Evolutionary conservation across 345 rosid genomes (phyloP), one percentile per base, ranked within the genome.

Genomic region (Moricandia arvensis): DNA sequence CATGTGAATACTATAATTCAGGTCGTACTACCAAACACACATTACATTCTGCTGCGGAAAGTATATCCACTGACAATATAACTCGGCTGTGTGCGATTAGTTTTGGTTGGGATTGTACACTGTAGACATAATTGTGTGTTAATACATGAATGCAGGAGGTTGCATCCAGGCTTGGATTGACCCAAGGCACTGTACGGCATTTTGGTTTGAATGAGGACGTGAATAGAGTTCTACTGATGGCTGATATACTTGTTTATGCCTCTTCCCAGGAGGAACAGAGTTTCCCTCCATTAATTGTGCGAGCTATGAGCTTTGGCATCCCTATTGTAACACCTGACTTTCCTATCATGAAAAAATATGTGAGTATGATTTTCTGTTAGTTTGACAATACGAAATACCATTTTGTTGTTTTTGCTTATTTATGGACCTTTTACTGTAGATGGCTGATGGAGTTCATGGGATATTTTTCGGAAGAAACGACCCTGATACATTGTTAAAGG

Each of bases 221-320:
- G 66, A 88, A 90, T 77, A 77, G 83, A 60, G 81, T 89, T 71
- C 77, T 95, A 64, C 66, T 85, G 71, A 86, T 92, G 91, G 88
- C 96, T 41, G 98, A 95, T 81, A 81, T 92, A 82, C 86, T 95
- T 80, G 81, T 95, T 58, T 92, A 92, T 81, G 93, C 88, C 69
- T 89, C 99, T 75, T 92, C 93, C 70, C 97, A 89, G 78, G 96
- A 89, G 81, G 97, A 92, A 73, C 97, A 92, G 78, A 87, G 83
- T 72, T 95, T 95, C 66, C 93, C 97, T 65, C 81, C 96, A 57
- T 62, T 95, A 43, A 76, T 95, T 73, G 80, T 88, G 74, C 90
- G 96, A 75, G 93, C 97, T 72, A 90, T 95, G 99, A 90, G 90
- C 58, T 88, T 89, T 76, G 90, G 90, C 58, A 82, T 89, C 66